Evolutionary conservation across 768 basidiomycete genomes (phyloP).

Genomic region (Lenzites betulinus): DNA sequence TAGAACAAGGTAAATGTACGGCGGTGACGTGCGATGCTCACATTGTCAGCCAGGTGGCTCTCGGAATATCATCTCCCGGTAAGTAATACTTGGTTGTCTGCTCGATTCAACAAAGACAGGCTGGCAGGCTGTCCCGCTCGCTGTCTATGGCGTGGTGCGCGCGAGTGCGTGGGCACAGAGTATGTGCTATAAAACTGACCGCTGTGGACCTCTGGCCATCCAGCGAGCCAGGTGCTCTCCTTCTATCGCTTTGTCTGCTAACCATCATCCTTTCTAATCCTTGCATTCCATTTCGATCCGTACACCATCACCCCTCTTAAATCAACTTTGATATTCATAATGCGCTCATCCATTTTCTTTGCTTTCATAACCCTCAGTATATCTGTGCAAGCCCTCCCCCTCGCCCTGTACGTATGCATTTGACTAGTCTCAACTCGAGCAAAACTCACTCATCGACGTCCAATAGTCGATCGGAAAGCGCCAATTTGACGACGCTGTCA

Average conservation of each 20-base stretch:
- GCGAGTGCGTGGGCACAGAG: too few relatives aligned
- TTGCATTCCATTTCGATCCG: slow-evolving; percentile 2
- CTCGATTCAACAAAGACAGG: neutral
- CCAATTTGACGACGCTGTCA: neutral
- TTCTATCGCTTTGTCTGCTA: slow-evolving; percentile 2
- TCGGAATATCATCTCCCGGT: too few relatives aligned
- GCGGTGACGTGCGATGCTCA: too few relatives aligned
- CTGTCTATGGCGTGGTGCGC: neutral
- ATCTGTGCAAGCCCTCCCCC: neutral
- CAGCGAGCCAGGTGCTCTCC: slow-evolving; percentile 21
- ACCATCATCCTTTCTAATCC: neutral
- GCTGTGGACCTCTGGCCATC: too few relatives aligned
- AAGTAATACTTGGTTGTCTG: too few relatives aligned
- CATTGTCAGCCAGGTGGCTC: too few relatives aligned
- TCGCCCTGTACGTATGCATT: neutral
- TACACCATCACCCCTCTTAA: slow-evolving; percentile 1
- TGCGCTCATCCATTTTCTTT: neutral
- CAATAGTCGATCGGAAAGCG: neutral
- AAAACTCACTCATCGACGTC: neutral
- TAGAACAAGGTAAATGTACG: neutral
- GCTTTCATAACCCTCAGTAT: neutral
- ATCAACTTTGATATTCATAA: neutral
- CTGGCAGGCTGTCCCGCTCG: neutral
- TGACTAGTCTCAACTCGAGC: neutral
- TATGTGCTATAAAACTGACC: neutral